phyloP scores from a whole-genome alignment of 306 rosid species.

The Rubus parviflorus region DNA sequence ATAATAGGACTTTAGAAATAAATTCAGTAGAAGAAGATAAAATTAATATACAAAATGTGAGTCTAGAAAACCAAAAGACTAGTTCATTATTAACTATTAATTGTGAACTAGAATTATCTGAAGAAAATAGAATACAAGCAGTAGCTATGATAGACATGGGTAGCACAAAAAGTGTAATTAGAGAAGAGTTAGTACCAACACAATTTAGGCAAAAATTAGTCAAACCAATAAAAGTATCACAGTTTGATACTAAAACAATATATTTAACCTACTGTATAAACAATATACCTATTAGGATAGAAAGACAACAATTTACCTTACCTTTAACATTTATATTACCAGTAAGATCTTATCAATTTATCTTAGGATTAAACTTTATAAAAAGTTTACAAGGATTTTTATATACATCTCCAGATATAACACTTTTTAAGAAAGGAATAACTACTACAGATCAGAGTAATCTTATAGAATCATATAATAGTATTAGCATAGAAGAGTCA shows the following conservation, averaged over 20 bases:
- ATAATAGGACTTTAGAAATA: not conserved
- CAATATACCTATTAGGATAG: no score
- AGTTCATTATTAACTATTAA: not conserved
- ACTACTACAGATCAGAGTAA: not conserved
- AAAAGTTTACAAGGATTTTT: not conserved
- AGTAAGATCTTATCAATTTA: no score
- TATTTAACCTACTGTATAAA: not conserved
- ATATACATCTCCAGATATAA: not conserved
- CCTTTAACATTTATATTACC: no score
- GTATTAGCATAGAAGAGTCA: not conserved
- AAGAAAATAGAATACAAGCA: not conserved
- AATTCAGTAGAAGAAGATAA: not conserved
- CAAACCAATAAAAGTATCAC: not conserved
- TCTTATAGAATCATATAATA: not conserved
- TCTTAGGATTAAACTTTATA: not conserved
- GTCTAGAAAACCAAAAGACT: not conserved
- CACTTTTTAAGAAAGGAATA: not conserved
- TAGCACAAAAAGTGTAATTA: not conserved
- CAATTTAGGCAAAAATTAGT: not conserved
- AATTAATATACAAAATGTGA: not conserved
- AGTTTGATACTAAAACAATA: not conserved
- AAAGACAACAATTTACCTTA: no score
- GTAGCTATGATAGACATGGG: not conserved
- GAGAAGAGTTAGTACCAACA: not conserved
- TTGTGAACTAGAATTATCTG: not conserved